These are phyloP conservation scores for Tremellales sp. DNA, from an alignment of 1,284 basidiomycete genomes.

Conservation along the genomic window DNA sequence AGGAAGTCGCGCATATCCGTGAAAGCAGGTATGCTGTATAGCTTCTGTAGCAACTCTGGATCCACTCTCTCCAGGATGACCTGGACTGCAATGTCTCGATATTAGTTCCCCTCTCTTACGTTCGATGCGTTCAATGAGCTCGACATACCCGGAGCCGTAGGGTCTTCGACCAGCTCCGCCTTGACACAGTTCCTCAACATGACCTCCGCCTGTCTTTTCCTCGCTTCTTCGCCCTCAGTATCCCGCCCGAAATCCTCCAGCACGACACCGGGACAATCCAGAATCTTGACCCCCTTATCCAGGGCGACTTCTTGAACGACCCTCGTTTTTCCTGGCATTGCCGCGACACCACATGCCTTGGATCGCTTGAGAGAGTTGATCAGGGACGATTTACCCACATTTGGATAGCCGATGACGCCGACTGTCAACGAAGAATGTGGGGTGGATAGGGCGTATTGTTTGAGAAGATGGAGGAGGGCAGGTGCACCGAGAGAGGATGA, in stretches of 20 bases:
- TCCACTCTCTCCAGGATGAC: slow-evolving; percentile 74
- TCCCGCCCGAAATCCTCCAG: slow-evolving; percentile 57
- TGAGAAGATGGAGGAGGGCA: slow-evolving; percentile 76
- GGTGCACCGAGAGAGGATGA: slow-evolving; percentile 59
- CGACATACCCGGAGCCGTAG: slow-evolving; percentile 72
- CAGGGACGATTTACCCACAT: slow-evolving; percentile 92
- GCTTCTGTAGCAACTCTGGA: slow-evolving; percentile 63
- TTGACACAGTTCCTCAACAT: slow-evolving; percentile 89
- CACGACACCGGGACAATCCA: slow-evolving; percentile 96
- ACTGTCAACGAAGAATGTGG: slow-evolving; percentile 73
- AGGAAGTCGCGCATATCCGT: slow-evolving; percentile 75
- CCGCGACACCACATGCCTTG: slow-evolving; percentile 85
- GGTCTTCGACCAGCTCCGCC: slow-evolving; percentile 88
- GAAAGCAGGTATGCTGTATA: slow-evolving; percentile 75
- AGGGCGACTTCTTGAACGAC: slow-evolving; percentile 90
- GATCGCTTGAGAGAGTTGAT: slow-evolving; percentile 92
- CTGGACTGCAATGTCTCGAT: slow-evolving; percentile 65
- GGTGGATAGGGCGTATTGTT: slow-evolving; percentile 75
- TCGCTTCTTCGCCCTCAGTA: slow-evolving; percentile 53
- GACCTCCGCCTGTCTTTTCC: slow-evolving; percentile 62
- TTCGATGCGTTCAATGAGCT: not conserved
- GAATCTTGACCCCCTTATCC: slow-evolving; percentile 84
- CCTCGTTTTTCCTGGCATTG: slow-evolving; percentile 91
- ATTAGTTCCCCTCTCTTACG: not conserved
- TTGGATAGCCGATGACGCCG: slow-evolving; percentile 94